Evolutionary conservation across 2,329 filamentous ascomycete species (phyloP).

Genomic region (Pestalotiopsis sp.): DNA sequence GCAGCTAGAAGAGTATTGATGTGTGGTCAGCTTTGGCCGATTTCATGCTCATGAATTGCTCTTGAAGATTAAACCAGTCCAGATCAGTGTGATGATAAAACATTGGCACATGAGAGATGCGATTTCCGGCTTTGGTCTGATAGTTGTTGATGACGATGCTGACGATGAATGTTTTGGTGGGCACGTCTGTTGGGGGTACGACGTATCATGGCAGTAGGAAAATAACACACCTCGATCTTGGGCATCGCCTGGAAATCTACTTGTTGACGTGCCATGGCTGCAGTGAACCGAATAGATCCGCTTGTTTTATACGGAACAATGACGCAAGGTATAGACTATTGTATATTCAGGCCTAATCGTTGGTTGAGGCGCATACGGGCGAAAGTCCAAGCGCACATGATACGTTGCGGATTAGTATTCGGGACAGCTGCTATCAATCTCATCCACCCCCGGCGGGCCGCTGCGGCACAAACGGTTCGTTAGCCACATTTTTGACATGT

Average conservation of each 20-base stretch:
- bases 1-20: slow-evolving; percentile 54
- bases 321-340: slow-evolving; percentile 2
- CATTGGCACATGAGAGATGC: too few relatives aligned
- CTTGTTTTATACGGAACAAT: background rate
- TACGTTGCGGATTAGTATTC: background rate
- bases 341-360: background rate
- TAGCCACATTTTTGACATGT: background rate
- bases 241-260: slow-evolving; percentile 53
- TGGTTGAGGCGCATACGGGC: background rate
- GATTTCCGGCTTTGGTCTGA: too few relatives aligned
- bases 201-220: background rate
- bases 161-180: background rate
- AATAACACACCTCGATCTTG: slow-evolving; percentile 53
- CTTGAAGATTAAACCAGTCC: background rate
- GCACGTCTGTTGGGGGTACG: background rate
- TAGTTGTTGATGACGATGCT: background rate
- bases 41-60: background rate
- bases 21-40: slow-evolving; percentile 11
- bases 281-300: too few relatives aligned
- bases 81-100: too few relatives aligned
- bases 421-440: background rate
- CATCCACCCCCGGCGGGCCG: background rate
- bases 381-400: background rate
- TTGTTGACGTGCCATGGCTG: background rate
- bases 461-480: background rate